These are phyloP conservation scores for Sphagnum fallax DNA, from an alignment of 228 moss, liverwort and hornwort species.

Conservation along the genomic window DNA sequence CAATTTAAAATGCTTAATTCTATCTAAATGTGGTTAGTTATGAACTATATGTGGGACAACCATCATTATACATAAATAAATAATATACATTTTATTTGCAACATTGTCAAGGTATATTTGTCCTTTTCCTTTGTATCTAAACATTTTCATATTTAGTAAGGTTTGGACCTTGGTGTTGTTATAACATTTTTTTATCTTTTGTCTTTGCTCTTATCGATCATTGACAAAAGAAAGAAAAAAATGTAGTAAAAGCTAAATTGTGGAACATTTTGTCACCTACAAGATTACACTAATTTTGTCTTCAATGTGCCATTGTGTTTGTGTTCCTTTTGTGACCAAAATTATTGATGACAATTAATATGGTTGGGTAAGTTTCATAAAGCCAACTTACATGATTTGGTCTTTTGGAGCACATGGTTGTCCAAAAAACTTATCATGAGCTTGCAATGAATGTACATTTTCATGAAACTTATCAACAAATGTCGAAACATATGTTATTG, in stretches of 20 bases:
- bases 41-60: constrained; percentile 97
- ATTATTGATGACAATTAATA: background rate
- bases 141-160: background rate
- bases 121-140: background rate
- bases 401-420: constrained; percentile 90
- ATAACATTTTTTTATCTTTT: too few species aligned
- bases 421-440: constrained; percentile 89
- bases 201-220: too few species aligned
- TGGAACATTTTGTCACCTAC: background rate
- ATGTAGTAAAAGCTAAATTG: background rate
- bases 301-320: background rate
- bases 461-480: too few species aligned
- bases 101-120: constrained; percentile 86
- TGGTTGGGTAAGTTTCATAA: constrained; percentile 69
- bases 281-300: background rate
- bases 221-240: too few species aligned
- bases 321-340: background rate
- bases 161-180: too few species aligned
- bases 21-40: constrained; percentile 38
- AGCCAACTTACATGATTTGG: constrained; percentile 95
- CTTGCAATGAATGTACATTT: constrained; percentile 59
- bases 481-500: too few species aligned
- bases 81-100: constrained; percentile 89
- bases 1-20: background rate
- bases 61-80: constrained; percentile 96